Percentiles rank a stretch among this genome's conserved stretches.
phyloP scores from a whole-genome alignment of 306 rosid genomes.

The Hylodesmum podocarpum region DNA sequence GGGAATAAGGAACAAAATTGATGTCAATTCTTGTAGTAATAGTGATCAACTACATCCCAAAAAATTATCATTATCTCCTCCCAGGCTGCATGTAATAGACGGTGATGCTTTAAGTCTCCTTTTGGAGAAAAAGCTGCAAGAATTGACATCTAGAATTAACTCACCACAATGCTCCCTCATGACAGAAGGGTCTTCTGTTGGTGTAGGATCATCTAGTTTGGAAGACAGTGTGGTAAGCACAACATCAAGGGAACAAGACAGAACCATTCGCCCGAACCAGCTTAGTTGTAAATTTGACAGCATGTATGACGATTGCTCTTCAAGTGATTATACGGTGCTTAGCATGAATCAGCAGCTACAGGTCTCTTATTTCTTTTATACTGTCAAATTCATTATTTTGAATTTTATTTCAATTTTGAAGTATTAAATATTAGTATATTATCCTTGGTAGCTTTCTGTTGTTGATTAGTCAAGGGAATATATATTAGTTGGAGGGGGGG shows the following conservation, averaged over 20 bases:
- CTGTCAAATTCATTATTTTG: background rate
- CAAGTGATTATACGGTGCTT: constrained; percentile 33
- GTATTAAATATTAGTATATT: background rate
- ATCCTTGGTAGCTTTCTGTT: constrained; percentile 4
- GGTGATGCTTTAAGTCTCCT: constrained; percentile 71
- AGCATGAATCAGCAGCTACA: constrained; percentile 38
- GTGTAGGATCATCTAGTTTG: constrained; percentile 37
- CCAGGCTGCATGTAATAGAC: constrained; percentile 47
- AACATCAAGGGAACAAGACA: constrained; percentile 26
- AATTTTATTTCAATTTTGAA: constrained; percentile 5
- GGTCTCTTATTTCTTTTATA: constrained; percentile 46
- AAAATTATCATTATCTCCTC: constrained; percentile 43
- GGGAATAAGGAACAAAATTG: constrained; percentile 39
- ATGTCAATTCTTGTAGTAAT: constrained; percentile 40
- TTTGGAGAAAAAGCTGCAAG: constrained; percentile 88
- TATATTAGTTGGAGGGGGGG: background rate
- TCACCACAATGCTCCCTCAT: constrained; percentile 35
- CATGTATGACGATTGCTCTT: constrained; percentile 15
- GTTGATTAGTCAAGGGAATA: constrained; percentile 2
- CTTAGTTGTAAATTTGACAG: constrained; percentile 29
- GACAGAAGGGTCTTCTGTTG: constrained; percentile 38
- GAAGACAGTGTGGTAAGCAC: constrained; percentile 32
- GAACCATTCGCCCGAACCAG: constrained; percentile 17
- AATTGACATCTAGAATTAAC: constrained; percentile 63
- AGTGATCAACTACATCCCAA: constrained; percentile 37